Conservation (phyloP, 2,329 filamentous ascomycete species). For the Falciphora oryzae region DNA sequence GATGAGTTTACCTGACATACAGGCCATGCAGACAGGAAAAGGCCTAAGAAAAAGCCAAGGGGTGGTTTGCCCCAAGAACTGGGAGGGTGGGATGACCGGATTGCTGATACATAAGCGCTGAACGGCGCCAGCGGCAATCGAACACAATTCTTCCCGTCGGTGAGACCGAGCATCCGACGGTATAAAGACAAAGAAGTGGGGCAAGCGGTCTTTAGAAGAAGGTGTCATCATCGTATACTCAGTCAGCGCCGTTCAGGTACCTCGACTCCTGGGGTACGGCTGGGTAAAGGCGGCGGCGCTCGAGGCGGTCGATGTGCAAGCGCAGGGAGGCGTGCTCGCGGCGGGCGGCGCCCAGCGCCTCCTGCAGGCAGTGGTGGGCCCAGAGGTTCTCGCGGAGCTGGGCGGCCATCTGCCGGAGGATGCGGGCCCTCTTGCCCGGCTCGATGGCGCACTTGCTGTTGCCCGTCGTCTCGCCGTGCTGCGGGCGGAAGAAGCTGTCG, state of each 20-base stretch:
- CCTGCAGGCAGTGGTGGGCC: conserved; percentile 5
- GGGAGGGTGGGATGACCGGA: not conserved
- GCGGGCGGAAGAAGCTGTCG: not conserved
- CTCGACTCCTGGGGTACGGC: conserved; percentile 10
- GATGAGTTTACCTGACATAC: too few species aligned
- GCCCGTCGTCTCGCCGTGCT: conserved; percentile 1
- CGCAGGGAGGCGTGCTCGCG: conserved; percentile 2
- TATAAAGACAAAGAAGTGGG: not conserved
- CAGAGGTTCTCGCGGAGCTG: conserved; percentile 16
- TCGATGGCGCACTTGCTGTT: conserved; percentile 1
- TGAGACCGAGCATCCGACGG: not conserved
- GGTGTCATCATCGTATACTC: not conserved
- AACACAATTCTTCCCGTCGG: not conserved
- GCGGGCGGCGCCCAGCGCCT: conserved; percentile 1
- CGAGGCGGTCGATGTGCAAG: conserved; percentile 7
- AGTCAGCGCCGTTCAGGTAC: not conserved
- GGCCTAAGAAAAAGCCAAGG: too few species aligned
- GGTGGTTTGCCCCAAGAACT: too few species aligned
- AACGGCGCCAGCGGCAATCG: not conserved
- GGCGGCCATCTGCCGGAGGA: conserved; percentile 13
- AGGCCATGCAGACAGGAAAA: too few species aligned
- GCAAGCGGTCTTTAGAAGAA: not conserved
- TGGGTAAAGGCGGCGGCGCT: conserved; percentile 10
- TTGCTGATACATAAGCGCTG: not conserved
- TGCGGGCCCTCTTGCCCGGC: conserved; percentile 20